Base-by-base conservation (phyloP, 2,329 filamentous ascomycete genomes). In the Thelonectria blattea region DNA sequence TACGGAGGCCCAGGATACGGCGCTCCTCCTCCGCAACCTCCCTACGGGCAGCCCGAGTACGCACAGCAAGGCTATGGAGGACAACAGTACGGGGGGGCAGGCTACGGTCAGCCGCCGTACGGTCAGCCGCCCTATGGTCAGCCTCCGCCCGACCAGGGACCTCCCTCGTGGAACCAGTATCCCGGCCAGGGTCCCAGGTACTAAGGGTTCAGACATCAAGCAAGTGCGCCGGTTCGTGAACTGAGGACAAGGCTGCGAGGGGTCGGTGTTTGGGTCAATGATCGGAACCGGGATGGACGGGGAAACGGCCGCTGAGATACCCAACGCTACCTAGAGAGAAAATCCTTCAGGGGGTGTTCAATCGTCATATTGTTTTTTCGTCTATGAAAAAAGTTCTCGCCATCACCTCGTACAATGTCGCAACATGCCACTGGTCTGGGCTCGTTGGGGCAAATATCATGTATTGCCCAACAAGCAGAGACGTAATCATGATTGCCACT, bases 161-260 rank as follows among this genome's bases (percentile, higher is more conserved):
- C 68, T 15, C 65, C 72, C 7, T 68, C 70, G 10, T 78, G 76
- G 75, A 71, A 68, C 47, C 71, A 76, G 52, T 79, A 78, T 52
- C 75, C 75, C n/a, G 76, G 77, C 14, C 75, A 77, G 58, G 68
- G 69, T 49, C 76, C 72, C 45, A 69, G 74, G n/a, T 75, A 76
- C 60, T 75, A 62, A 61, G 48, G 43, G 32, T 14, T 52, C 37
- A 48, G 5, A 20, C 20, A 18, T n/a, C 24, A n/a, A 12, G 11
- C 9, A 27, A 20, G 27, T 34, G 24, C 43, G 24, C 17, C 30
- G 30, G 18, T 46, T 46, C 43, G 43, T 45, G 34, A 52, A 50
- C 49, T 37, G 34, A 22, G 34, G n/a, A 20, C 27, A 52, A 12
- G 8, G 17, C 20, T 34, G n/a, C 15, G 24, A 20, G 34, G 18